phyloP scores from a whole-genome alignment of 2,329 filamentous ascomycete genomes.

The Aspergillus sp. region DNA sequence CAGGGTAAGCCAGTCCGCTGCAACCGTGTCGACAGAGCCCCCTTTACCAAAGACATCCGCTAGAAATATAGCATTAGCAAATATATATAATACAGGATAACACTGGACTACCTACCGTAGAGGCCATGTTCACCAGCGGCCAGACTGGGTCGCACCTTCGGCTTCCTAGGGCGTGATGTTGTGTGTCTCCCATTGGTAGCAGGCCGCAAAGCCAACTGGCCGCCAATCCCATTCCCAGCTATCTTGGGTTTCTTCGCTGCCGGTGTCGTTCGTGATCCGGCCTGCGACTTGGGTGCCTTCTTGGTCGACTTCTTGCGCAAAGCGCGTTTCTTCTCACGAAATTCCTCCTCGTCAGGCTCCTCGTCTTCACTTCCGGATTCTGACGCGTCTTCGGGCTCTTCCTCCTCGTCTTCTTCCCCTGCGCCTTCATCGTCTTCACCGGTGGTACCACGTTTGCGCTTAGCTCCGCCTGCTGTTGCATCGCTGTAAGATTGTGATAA shows the following conservation, averaged over 20 bases:
- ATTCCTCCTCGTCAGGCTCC: constrained; percentile 43
- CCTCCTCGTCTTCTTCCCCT: constrained; percentile 17
- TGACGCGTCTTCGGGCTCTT: constrained; percentile 24
- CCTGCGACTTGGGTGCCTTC: constrained; percentile 32
- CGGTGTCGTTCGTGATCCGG: constrained; percentile 16
- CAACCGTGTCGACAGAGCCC: constrained; percentile 48
- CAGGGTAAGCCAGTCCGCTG: constrained; percentile 49
- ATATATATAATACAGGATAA: neutral
- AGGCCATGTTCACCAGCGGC: constrained; percentile 48
- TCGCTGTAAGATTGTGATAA: constrained; percentile 33
- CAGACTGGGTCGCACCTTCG: constrained; percentile 44
- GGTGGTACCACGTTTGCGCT: constrained; percentile 44
- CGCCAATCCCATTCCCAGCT: constrained; percentile 39
- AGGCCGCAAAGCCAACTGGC: constrained; percentile 49
- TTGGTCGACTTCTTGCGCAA: constrained; percentile 26
- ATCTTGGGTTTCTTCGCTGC: constrained; percentile 48
- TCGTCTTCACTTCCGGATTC: constrained; percentile 34
- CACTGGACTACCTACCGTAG: constrained; percentile 41
- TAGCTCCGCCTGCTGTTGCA: constrained; percentile 25
- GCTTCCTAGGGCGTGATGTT: constrained; percentile 42
- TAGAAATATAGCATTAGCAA: constrained; percentile 25
- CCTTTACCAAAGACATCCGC: constrained; percentile 53
- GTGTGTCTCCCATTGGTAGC: constrained; percentile 39
- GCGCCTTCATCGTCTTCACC: constrained; percentile 30
- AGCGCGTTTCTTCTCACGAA: constrained; percentile 36